phyloP scores from a whole-genome alignment of 2,329 filamentous ascomycete species.

The Sclerotinia sclerotiorum region DNA sequence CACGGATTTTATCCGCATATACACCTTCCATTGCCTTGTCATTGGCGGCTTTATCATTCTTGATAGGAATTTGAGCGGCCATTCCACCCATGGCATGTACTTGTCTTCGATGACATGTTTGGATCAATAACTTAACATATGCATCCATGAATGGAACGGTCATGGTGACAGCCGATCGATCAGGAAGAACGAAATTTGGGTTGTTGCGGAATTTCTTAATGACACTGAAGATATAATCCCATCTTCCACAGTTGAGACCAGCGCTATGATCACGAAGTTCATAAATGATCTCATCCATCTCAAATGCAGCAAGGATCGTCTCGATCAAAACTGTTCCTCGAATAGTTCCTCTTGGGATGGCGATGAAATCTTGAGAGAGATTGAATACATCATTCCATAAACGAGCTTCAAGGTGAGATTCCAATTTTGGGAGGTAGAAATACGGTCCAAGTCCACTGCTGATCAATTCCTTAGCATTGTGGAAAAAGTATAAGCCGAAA shows the following conservation, averaged over 20 bases:
- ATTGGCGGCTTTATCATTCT: slow-evolving; percentile 87
- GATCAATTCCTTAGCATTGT: slow-evolving; percentile 89
- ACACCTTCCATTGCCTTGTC: slow-evolving; percentile 93
- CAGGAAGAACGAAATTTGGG: slow-evolving; percentile 87
- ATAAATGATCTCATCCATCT: slow-evolving; percentile 99
- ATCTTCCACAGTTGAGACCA: slow-evolving; percentile 95
- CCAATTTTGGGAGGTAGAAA: slow-evolving; percentile 98
- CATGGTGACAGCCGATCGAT: slow-evolving; percentile 92
- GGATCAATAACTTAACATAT: slow-evolving; percentile 95
- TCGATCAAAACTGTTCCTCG: slow-evolving; percentile 95
- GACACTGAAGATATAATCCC: slow-evolving; percentile 99
- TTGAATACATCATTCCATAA: slow-evolving; percentile 99
- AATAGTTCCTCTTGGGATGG: slow-evolving; percentile 86
- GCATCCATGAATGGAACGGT: slow-evolving; percentile 97
- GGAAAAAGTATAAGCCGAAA: slow-evolving; percentile 98
- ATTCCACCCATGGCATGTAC: slow-evolving; percentile 99
- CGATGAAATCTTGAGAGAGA: slow-evolving; percentile 88
- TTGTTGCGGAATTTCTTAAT: slow-evolving; percentile 99
- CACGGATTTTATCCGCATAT: slow-evolving; percentile 91
- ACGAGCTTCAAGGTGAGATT: slow-evolving; percentile 93
- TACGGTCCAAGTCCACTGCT: slow-evolving; percentile 85
- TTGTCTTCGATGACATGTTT: slow-evolving; percentile 93
- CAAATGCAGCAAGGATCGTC: slow-evolving; percentile 95
- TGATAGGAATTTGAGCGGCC: slow-evolving; percentile 98
- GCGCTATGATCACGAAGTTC: slow-evolving; percentile 95